A percentile compares a stretch with the other conserved stretches of the same genome.
These are phyloP conservation scores for Colletotrichum spaethianum DNA, from an alignment of 2,329 filamentous ascomycete species.

Conservation along the genomic window DNA sequence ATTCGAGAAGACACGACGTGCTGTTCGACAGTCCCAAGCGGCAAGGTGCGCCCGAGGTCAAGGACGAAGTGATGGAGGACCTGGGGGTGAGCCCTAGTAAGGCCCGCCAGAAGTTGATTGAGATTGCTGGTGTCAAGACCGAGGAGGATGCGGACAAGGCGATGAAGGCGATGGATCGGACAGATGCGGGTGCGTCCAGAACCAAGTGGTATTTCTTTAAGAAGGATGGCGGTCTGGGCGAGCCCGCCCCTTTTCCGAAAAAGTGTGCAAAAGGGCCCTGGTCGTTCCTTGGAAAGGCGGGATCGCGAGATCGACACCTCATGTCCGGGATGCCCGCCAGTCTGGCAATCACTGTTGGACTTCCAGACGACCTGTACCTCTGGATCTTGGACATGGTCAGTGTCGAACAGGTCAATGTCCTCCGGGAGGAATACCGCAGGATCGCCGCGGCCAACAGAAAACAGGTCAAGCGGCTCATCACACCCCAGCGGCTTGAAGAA, in stretches of 20 bases:
- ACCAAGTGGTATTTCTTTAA: slow-evolving; percentile 67
- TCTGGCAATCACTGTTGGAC: slow-evolving; percentile 51
- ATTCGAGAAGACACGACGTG: slow-evolving; percentile 72
- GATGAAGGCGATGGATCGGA: slow-evolving; percentile 65
- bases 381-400: slow-evolving; percentile 77
- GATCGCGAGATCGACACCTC: slow-evolving; percentile 70
- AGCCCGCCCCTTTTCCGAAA: slow-evolving; percentile 54
- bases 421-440: slow-evolving; percentile 73
- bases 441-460: slow-evolving; percentile 63
- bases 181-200: slow-evolving; percentile 54
- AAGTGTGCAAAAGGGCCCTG: slow-evolving; percentile 57
- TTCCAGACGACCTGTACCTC: slow-evolving; percentile 75
- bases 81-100: slow-evolving; percentile 36
- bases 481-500: slow-evolving; percentile 59
- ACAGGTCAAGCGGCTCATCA: slow-evolving; percentile 61
- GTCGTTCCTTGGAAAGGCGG: slow-evolving; percentile 63
- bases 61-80: slow-evolving; percentile 46
- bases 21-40: slow-evolving; percentile 68
- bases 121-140: slow-evolving; percentile 47
- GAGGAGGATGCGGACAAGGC: slow-evolving; percentile 61
- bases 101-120: slow-evolving; percentile 40
- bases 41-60: slow-evolving; percentile 54
- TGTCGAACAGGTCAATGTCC: slow-evolving; percentile 65
- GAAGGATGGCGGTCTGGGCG: slow-evolving; percentile 47
- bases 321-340: slow-evolving; percentile 73